Conservation (phyloP, 176 grass and related monocot genomes). For the Poa pratensis region DNA sequence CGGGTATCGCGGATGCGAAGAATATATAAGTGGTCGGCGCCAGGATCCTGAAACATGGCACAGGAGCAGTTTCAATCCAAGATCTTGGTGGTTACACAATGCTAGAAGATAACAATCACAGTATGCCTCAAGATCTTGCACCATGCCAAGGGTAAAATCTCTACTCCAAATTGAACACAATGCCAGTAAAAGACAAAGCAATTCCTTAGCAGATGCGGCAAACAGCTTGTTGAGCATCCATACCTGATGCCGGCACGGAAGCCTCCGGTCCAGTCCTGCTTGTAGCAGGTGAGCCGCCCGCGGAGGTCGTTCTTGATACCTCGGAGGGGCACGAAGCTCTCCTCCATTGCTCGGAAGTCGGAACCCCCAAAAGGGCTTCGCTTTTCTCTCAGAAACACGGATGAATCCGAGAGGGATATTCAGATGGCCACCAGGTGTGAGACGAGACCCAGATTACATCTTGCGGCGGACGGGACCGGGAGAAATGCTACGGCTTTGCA, state of each 20-base stretch:
- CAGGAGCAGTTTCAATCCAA: conserved; percentile 30
- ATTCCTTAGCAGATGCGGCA: background rate
- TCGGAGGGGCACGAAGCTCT: conserved; percentile 81
- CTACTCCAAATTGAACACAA: conserved; percentile 22
- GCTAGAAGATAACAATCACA: background rate
- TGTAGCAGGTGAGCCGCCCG: conserved; percentile 85
- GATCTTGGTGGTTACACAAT: conserved; percentile 42
- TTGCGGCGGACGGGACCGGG: conserved; percentile 40
- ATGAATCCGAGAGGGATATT: conserved; percentile 46
- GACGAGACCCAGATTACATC: conserved; percentile 51
- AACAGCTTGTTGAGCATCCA: background rate
- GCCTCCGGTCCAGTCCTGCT: conserved; percentile 93
- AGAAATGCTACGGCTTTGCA: conserved; percentile 29
- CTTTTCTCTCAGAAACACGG: conserved; percentile 21
- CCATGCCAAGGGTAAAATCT: background rate
- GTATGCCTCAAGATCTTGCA: conserved; percentile 5
- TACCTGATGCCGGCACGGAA: conserved; percentile 88
- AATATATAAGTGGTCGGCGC: conserved; percentile 99
- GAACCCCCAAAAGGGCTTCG: too few relatives aligned
- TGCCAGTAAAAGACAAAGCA: background rate
- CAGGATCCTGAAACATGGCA: conserved; percentile 65
- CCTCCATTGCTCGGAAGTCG: conserved; percentile 66
- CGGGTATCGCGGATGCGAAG: conserved; percentile 97
- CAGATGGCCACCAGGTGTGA: conserved; percentile 37
- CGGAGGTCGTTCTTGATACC: conserved; percentile 90